Percentiles rank a stretch among this genome's conserved stretches.
Conservation (phyloP, 306 rosid genomes). For the Arachis hypogaea region DNA sequence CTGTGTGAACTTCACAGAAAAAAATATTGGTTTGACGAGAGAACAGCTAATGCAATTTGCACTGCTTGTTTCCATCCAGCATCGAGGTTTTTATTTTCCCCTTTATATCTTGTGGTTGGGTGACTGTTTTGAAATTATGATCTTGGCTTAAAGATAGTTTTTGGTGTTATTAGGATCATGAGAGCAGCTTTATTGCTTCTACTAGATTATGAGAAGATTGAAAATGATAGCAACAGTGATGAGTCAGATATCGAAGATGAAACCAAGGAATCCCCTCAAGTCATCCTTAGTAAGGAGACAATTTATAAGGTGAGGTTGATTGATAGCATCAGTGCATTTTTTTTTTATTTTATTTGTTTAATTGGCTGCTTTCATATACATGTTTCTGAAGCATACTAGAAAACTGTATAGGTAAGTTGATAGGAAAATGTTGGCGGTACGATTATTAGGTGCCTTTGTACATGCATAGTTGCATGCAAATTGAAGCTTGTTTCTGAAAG, state of each 20-base stretch:
- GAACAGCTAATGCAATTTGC: slow-evolving; percentile 88
- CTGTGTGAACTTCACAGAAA: slow-evolving; percentile 80
- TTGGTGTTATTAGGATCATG: slow-evolving; percentile 70
- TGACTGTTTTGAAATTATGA: slow-evolving; percentile 3
- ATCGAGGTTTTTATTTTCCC: too few species aligned
- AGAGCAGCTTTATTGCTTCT: slow-evolving; percentile 74
- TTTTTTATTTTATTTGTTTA: background rate
- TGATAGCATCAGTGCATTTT: background rate
- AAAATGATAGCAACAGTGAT: slow-evolving; percentile 69
- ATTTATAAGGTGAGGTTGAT: slow-evolving; percentile 69
- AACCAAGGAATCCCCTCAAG: slow-evolving; percentile 51
- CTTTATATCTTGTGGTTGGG: background rate
- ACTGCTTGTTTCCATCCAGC: slow-evolving; percentile 75
- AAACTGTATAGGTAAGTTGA: too few species aligned
- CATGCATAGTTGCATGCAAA: too few species aligned
- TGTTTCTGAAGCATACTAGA: too few species aligned
- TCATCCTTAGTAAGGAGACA: slow-evolving; percentile 61
- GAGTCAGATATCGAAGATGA: slow-evolving; percentile 72
- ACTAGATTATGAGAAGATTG: slow-evolving; percentile 89
- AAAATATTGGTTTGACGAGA: slow-evolving; percentile 83
- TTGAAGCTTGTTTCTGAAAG: slow-evolving; percentile 10
- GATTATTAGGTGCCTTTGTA: too few species aligned
- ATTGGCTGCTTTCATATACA: background rate
- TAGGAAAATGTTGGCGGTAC: too few species aligned
- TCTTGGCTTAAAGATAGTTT: slow-evolving; percentile 20